Conservation (phyloP, 805 yeast genomes). For the Saccharomyces jurei region DNA sequence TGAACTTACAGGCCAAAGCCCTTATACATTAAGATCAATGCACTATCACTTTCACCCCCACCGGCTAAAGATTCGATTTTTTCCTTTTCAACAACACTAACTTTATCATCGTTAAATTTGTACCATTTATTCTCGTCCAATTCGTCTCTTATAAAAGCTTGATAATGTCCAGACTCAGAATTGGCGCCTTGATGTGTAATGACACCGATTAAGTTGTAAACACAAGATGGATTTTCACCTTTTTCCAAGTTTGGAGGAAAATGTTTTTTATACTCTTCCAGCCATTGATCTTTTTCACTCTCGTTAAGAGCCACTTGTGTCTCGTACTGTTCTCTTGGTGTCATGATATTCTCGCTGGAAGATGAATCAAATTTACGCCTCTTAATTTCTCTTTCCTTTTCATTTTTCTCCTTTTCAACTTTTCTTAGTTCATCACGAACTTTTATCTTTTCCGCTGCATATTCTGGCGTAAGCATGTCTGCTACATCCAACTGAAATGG, state of each 20-base stretch:
- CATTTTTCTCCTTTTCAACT: conserved; percentile 66
- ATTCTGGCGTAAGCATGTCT: conserved; percentile 75
- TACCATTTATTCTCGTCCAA: conserved; percentile 80
- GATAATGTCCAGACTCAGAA: conserved; percentile 97
- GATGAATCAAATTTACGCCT: conserved; percentile 36
- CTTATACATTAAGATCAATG: conserved; percentile 78
- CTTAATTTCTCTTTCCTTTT: conserved; percentile 63
- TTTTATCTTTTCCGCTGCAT: conserved; percentile 56
- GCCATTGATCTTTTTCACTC: not conserved
- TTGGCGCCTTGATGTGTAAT: conserved; percentile 92
- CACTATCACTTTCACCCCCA: conserved; percentile 97
- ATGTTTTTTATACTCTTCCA: conserved; percentile 35
- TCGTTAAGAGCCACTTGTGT: conserved; percentile 35
- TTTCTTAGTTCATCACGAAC: conserved; percentile 71
- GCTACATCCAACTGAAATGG: conserved; percentile 88
- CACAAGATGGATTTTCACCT: conserved; percentile 79
- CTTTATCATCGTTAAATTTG: conserved; percentile 90
- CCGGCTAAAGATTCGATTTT: conserved; percentile 84
- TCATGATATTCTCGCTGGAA: conserved; percentile 16
- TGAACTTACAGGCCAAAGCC: conserved; percentile 54
- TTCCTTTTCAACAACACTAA: conserved; percentile 65
- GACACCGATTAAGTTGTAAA: conserved; percentile 75
- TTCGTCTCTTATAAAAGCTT: conserved; percentile 73
- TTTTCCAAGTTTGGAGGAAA: conserved; percentile 40
- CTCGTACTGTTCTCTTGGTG: conserved; percentile 48